Conservation (phyloP, 2,329 filamentous ascomycete species). For the Penicillium nordicum region DNA sequence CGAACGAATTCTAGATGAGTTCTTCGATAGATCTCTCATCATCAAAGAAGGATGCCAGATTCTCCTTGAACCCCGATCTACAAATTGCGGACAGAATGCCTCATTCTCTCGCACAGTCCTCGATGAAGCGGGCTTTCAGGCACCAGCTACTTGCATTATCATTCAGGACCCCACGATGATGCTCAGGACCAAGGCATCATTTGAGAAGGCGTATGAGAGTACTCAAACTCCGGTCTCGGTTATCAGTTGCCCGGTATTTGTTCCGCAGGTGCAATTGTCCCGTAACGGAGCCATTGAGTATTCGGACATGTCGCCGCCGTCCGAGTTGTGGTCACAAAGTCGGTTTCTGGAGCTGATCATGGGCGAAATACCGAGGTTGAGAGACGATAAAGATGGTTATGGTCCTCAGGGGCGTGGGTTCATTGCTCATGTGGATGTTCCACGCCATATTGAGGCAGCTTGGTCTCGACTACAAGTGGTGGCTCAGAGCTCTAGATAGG, state of each 20-base stretch:
- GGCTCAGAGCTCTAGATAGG: background rate
- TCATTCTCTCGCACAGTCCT: conserved; percentile 36
- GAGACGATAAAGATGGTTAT: conserved; percentile 45
- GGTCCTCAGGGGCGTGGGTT: conserved; percentile 45
- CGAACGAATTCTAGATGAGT: conserved; percentile 32
- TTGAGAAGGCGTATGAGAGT: conserved; percentile 38
- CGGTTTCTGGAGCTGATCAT: conserved; percentile 44
- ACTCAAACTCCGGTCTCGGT: conserved; percentile 19
- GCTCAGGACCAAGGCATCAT: conserved; percentile 41
- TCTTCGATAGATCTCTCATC: conserved; percentile 23
- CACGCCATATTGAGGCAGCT: conserved; percentile 34
- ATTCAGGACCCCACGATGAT: conserved; percentile 50
- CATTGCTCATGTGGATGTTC: conserved; percentile 46
- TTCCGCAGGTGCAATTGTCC: conserved; percentile 14
- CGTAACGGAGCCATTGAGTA: conserved; percentile 6
- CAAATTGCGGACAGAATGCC: conserved; percentile 48
- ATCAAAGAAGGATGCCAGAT: conserved; percentile 28
- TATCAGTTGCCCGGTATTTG: conserved; percentile 21
- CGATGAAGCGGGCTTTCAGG: conserved; percentile 24
- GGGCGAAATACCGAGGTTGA: conserved; percentile 45
- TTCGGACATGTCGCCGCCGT: conserved; percentile 3
- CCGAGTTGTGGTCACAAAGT: conserved; percentile 35
- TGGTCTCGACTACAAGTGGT: conserved; percentile 23
- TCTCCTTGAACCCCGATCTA: conserved; percentile 45
- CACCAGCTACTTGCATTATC: conserved; percentile 31